Conservation (phyloP, 257 asterid genomes). For the Paraleonurus japonicus region DNA sequence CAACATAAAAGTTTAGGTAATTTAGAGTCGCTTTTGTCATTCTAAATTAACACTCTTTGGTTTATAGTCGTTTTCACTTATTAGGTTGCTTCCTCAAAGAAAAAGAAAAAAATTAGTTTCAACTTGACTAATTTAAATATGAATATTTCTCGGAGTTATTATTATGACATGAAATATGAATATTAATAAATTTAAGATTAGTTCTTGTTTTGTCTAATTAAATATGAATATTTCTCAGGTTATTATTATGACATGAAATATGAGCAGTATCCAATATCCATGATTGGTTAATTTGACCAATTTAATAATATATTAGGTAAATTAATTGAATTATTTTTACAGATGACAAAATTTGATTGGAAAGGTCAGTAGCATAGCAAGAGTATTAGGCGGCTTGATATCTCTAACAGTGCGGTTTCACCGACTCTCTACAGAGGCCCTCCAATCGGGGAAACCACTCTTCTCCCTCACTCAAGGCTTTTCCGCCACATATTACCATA, state of each 20-base stretch:
- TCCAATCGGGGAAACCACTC: conserved; percentile 44
- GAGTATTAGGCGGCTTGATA: conserved; percentile 53
- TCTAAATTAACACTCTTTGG: not conserved
- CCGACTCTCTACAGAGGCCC: conserved; percentile 60
- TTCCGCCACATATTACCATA: too few relatives aligned
- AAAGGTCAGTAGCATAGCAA: conserved; percentile 47
- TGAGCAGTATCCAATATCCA: too few relatives aligned
- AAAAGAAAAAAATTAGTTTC: not conserved
- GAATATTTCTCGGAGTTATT: too few relatives aligned
- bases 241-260: too few relatives aligned
- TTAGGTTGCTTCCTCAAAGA: not conserved
- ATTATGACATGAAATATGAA: too few relatives aligned
- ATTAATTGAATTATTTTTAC: not conserved
- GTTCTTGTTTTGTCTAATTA: too few relatives aligned
- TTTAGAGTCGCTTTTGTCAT: too few relatives aligned
- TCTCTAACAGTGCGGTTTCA: conserved; percentile 50
- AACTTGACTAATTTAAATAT: not conserved
- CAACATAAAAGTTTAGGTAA: too few relatives aligned
- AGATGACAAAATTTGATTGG: conserved; percentile 49
- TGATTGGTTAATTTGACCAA: too few relatives aligned
- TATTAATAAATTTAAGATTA: too few relatives aligned
- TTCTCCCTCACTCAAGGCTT: conserved; percentile 26
- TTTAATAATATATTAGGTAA: too few relatives aligned
- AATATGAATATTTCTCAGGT: too few relatives aligned
- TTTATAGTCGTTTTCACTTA: conserved; percentile 3